phyloP scores from a whole-genome alignment of 2,329 filamentous ascomycete species.

The Lachnum nothofagi region DNA sequence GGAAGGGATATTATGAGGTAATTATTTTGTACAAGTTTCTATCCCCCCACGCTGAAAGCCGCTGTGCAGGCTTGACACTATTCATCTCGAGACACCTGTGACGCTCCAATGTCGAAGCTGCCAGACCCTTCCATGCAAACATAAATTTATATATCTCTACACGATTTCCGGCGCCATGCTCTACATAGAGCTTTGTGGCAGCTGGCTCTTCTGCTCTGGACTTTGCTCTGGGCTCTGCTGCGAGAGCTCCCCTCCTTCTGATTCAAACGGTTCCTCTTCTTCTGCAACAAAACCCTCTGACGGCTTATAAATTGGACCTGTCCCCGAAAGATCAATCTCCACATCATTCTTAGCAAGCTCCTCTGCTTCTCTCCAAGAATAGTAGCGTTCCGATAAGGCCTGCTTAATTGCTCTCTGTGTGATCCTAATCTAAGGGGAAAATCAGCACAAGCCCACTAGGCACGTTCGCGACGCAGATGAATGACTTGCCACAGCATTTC shows the following conservation, averaged over 20 bases:
- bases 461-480: not conserved
- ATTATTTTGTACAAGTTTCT: constrained; percentile 1
- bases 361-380: constrained; percentile 76
- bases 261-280: too few species aligned
- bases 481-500: constrained; percentile 61
- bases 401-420: constrained; percentile 84
- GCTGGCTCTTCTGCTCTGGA: constrained; percentile 11
- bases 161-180: too few species aligned
- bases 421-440: constrained; percentile 54
- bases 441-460: constrained; percentile 14
- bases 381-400: constrained; percentile 78
- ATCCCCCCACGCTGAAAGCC: too few species aligned
- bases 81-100: too few species aligned
- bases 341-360: constrained; percentile 60
- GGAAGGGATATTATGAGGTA: not conserved
- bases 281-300: constrained; percentile 25
- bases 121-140: too few species aligned
- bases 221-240: too few species aligned
- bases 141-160: constrained; percentile 9
- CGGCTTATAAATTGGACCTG: constrained; percentile 27
- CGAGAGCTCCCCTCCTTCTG: too few species aligned
- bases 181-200: too few species aligned
- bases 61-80: too few species aligned
- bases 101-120: too few species aligned
- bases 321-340: constrained; percentile 50